phyloP scores from a whole-genome alignment of 495 filamentous ascomycete genomes.

The Acidiella bohemica region DNA sequence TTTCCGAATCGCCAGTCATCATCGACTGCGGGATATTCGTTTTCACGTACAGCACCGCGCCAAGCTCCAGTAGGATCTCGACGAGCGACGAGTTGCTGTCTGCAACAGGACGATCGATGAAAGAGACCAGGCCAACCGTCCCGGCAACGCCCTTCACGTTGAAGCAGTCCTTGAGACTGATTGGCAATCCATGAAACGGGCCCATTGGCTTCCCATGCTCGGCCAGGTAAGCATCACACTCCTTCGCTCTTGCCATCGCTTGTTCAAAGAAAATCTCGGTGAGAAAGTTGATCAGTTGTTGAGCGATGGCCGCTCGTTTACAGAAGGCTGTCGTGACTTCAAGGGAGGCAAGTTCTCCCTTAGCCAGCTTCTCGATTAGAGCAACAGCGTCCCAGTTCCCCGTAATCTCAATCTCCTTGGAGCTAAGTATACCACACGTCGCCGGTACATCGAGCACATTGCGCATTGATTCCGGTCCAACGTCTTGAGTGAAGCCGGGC shows the following conservation, averaged over 20 bases:
- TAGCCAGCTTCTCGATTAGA: constrained; percentile 29
- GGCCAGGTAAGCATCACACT: constrained; percentile 26
- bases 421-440: constrained; percentile 20
- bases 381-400: constrained; percentile 36
- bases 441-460: not conserved
- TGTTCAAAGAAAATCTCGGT: constrained; percentile 31
- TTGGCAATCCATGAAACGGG: constrained; percentile 33
- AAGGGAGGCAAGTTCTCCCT: constrained; percentile 28
- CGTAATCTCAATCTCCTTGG: constrained; percentile 39
- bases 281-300: constrained; percentile 32
- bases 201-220: constrained; percentile 24
- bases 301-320: constrained; percentile 37
- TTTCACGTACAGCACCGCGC: constrained; percentile 40
- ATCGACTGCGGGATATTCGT: constrained; percentile 45
- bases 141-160: constrained; percentile 20
- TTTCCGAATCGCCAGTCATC: constrained; percentile 37
- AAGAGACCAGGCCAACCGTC: constrained; percentile 22
- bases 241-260: constrained; percentile 24
- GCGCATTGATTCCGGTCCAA: not conserved
- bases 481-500: not conserved
- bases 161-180: constrained; percentile 33
- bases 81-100: constrained; percentile 17
- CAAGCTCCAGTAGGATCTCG: constrained; percentile 29
- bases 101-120: constrained; percentile 15
- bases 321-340: constrained; percentile 41